phyloP scores from a whole-genome alignment of 225 moss, liverwort and hornwort species.

The Antitrichia curtipendula region DNA sequence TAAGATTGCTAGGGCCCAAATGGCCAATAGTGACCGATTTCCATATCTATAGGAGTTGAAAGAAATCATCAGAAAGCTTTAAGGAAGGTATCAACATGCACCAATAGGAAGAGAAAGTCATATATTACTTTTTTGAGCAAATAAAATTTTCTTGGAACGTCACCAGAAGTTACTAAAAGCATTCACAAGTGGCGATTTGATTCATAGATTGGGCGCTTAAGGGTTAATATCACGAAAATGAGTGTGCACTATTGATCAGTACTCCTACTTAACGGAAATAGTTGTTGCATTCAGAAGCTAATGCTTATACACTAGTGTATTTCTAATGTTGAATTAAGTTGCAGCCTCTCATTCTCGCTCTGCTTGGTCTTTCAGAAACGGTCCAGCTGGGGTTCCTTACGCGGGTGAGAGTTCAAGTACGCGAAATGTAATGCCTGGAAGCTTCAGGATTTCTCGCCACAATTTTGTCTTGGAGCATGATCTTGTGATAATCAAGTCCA shows the following conservation, averaged over 20 bases:
- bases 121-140: not conserved
- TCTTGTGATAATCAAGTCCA: not conserved
- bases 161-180: not conserved
- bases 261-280: not conserved
- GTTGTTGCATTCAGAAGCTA: not conserved
- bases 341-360: not conserved
- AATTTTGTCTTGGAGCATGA: not conserved
- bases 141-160: not conserved
- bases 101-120: not conserved
- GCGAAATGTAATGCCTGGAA: not conserved
- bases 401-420: not conserved
- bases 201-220: not conserved
- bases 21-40: not conserved
- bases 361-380: conserved; percentile 26
- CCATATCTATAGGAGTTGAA: not conserved
- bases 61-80: not conserved
- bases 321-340: not conserved
- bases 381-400: conserved; percentile 49
- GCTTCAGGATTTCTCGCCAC: not conserved
- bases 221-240: not conserved
- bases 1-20: not conserved
- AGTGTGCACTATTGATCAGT: not conserved
- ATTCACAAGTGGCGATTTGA: not conserved
- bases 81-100: not conserved
- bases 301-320: not conserved